phyloP scores from a whole-genome alignment of 176 grass and related monocot species.

The Hordeum marinum region DNA sequence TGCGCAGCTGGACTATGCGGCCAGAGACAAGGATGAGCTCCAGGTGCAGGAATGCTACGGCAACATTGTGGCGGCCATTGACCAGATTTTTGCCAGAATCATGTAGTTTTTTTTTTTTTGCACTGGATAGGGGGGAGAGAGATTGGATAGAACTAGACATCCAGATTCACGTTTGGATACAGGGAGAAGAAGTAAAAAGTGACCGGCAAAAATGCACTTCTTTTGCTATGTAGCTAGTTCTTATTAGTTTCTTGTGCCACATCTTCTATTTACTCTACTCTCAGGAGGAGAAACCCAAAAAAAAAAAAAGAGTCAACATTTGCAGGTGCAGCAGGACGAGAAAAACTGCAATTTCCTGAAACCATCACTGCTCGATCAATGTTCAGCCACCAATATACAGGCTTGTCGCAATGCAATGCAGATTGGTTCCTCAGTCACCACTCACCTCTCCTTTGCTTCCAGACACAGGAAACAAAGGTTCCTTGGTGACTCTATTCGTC shows the following conservation, averaged over 20 bases:
- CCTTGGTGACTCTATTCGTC: constrained; percentile 20
- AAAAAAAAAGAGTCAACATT: constrained; percentile 41
- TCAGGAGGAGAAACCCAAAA: constrained; percentile 17
- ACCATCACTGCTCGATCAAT: constrained; percentile 1
- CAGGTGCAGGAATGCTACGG: constrained; percentile 47
- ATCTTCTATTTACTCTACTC: constrained; percentile 31
- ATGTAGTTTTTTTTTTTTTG: constrained; percentile 18
- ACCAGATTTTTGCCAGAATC: constrained; percentile 66
- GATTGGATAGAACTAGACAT: not conserved
- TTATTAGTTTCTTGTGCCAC: constrained; percentile 34
- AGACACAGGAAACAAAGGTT: constrained; percentile 24
- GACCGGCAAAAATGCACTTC: constrained; percentile 31
- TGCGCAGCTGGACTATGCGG: constrained; percentile 64
- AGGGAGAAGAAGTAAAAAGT: not conserved
- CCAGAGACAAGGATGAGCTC: constrained; percentile 51
- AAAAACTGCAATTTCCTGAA: constrained; percentile 35
- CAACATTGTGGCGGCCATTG: constrained; percentile 52
- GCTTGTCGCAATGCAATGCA: constrained; percentile 15
- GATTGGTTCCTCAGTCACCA: constrained; percentile 5
- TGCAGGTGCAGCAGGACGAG: constrained; percentile 35
- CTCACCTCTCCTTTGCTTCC: constrained; percentile 26
- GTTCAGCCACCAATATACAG: constrained; percentile 25
- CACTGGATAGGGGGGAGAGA: not conserved
- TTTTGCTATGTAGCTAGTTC: constrained; percentile 35
- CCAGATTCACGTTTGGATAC: constrained; percentile 5